phyloP scores from a whole-genome alignment of 106 monocot species.

The Acanthochlamys bracteata region DNA sequence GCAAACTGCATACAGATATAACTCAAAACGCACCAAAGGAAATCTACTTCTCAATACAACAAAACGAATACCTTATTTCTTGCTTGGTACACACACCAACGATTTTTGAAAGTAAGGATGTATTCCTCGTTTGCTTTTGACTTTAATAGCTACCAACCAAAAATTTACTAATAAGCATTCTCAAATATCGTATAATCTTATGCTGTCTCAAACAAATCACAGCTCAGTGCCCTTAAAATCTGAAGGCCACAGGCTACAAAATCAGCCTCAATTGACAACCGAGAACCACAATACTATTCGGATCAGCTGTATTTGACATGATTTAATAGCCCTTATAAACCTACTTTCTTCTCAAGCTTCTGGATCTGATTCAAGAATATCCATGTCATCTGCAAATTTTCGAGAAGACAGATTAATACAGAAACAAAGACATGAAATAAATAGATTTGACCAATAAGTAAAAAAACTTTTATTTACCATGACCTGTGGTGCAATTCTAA shows the following conservation, averaged over 20 bases:
- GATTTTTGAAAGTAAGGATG: no score
- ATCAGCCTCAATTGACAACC: constrained; percentile 6
- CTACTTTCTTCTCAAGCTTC: constrained; percentile 25
- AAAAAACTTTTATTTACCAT: constrained; percentile 19
- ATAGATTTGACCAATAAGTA: background rate
- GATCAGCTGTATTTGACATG: background rate
- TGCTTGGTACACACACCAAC: no score
- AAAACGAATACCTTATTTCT: no score
- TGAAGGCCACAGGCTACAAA: constrained; percentile 11
- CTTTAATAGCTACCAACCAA: no score
- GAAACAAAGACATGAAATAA: background rate
- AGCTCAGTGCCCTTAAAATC: background rate
- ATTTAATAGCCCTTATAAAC: constrained; percentile 10
- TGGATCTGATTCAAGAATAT: constrained; percentile 50
- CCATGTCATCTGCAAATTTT: constrained; percentile 37
- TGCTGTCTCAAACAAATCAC: no score
- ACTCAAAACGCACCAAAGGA: no score
- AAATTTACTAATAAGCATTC: no score
- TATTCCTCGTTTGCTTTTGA: no score
- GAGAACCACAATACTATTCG: background rate
- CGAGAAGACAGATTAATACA: background rate
- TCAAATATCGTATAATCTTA: no score
- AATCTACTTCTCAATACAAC: no score
- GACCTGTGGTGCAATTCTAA: constrained; percentile 51
- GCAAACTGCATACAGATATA: no score